phyloP scores from a whole-genome alignment of 768 basidiomycete species.

The Scleroderma citrinum region DNA sequence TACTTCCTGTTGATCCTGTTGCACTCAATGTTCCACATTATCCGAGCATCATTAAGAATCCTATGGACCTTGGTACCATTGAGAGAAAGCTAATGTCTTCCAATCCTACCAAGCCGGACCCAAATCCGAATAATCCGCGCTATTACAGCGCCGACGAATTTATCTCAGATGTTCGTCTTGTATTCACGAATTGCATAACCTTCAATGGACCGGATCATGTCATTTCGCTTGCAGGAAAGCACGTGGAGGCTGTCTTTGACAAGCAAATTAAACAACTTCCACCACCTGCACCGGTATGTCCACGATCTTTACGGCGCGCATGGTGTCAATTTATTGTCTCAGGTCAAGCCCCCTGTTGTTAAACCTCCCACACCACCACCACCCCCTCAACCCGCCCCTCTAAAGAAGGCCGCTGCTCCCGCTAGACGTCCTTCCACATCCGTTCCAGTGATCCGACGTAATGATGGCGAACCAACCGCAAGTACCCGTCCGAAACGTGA shows the following conservation, averaged over 20 bases:
- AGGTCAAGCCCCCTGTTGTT: constrained; percentile 38
- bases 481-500: constrained; percentile 91
- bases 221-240: constrained; percentile 73
- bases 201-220: constrained; percentile 94
- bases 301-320: constrained; percentile 13
- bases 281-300: constrained; percentile 63
- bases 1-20: constrained; percentile 83
- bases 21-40: constrained; percentile 87
- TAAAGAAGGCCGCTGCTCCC: constrained; percentile 29
- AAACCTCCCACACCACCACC: constrained; percentile 39
- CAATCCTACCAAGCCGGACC: constrained; percentile 72
- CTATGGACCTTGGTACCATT: constrained; percentile 93
- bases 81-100: constrained; percentile 82
- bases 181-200: constrained; percentile 81
- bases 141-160: constrained; percentile 79
- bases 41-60: constrained; percentile 74
- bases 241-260: constrained; percentile 80
- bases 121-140: constrained; percentile 63
- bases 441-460: constrained; percentile 77
- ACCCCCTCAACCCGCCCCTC: constrained; percentile 34
- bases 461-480: constrained; percentile 48
- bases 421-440: constrained; percentile 74
- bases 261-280: constrained; percentile 85
- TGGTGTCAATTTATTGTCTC: constrained; percentile 13
- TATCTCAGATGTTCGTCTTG: constrained; percentile 74